These are phyloP conservation scores for Drechslerella stenobrocha DNA, from an alignment of 2,329 filamentous ascomycete genomes.

Conservation along the genomic window DNA sequence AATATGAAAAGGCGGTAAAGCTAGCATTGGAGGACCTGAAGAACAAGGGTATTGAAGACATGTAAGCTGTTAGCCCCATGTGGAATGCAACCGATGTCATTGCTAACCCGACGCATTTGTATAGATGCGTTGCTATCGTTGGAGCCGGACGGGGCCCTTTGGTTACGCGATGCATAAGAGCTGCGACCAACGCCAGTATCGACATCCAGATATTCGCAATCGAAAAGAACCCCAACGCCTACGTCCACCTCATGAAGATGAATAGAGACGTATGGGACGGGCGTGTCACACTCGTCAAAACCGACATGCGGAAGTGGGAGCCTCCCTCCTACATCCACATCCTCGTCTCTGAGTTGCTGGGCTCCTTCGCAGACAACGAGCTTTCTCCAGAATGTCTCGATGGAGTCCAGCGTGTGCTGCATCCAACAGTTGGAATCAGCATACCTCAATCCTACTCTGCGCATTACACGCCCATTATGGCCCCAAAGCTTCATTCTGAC, in stretches of 20 bases:
- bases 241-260: conserved; percentile 84
- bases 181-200: conserved; percentile 74
- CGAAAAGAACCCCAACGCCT: conserved; percentile 98
- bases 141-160: conserved; percentile 91
- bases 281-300: conserved; percentile 84
- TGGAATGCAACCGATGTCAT: neutral
- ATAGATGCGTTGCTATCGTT: conserved; percentile 77
- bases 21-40: conserved; percentile 81
- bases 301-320: conserved; percentile 95
- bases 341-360: conserved; percentile 87
- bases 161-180: conserved; percentile 81
- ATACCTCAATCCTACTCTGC: conserved; percentile 93
- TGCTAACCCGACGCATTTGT: neutral
- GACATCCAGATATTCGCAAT: conserved; percentile 85
- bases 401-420: conserved; percentile 88
- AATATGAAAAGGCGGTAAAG: conserved; percentile 84
- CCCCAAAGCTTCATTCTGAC: conserved; percentile 82
- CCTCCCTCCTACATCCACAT: conserved; percentile 87
- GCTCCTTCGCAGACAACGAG: conserved; percentile 96
- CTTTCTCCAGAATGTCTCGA: conserved; percentile 95
- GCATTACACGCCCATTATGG: conserved; percentile 86
- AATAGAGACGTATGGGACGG: conserved; percentile 80
- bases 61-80: conserved; percentile 15
- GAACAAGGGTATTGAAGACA: conserved; percentile 57
- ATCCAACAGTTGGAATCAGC: conserved; percentile 78